phyloP scores from a whole-genome alignment of 164 flowering plant genomes.

The Berberis vulgaris region DNA sequence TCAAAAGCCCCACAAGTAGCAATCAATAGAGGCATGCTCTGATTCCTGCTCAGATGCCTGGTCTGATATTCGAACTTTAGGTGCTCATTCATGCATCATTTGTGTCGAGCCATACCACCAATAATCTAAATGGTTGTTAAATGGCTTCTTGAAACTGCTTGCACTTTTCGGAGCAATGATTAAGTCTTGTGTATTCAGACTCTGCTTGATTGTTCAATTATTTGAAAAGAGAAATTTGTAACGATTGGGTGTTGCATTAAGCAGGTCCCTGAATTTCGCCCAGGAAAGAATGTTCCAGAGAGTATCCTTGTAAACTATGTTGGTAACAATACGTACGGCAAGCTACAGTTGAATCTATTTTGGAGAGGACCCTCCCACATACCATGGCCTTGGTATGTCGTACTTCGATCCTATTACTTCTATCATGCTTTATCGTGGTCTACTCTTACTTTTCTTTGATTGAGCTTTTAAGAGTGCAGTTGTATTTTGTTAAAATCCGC shows the following conservation, averaged over 20 bases:
- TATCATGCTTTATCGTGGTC: not conserved
- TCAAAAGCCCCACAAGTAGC: no score
- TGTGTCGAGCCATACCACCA: no score
- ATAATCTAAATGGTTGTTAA: no score
- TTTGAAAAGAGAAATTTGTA: not conserved
- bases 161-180: no score
- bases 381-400: constrained; percentile 73
- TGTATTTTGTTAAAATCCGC: no score
- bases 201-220: not conserved
- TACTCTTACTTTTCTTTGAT: not conserved
- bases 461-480: no score
- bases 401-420: not conserved
- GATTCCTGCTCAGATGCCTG: no score
- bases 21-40: no score
- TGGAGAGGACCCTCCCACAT: constrained; percentile 91
- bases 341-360: constrained; percentile 70
- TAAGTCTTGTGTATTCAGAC: not conserved
- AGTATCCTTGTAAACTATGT: constrained; percentile 50
- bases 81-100: no score
- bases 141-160: no score
- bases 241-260: not conserved
- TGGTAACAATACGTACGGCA: constrained; percentile 51
- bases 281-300: constrained; percentile 83
- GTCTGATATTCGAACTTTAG: no score
- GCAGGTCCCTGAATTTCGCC: constrained; percentile 95